These are phyloP conservation scores for Boletales sp. DNA, from an alignment of 768 basidiomycete genomes.

Conservation along the genomic window DNA sequence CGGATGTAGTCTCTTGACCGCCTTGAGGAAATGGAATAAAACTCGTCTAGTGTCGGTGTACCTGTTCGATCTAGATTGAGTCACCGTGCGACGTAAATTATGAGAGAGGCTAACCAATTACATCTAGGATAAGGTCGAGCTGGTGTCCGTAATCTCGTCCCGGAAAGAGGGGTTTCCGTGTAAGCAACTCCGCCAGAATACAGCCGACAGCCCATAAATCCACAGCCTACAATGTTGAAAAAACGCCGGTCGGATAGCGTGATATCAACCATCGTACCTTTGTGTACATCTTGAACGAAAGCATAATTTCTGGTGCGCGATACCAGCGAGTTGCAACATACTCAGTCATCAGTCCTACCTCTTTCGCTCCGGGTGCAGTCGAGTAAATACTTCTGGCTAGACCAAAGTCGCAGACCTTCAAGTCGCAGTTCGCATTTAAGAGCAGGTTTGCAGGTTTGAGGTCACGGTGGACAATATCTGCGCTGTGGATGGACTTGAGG, in stretches of 20 bases:
- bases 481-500: slow-evolving; percentile 86
- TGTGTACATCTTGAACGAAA: slow-evolving; percentile 87
- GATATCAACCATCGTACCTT: slow-evolving; percentile 40
- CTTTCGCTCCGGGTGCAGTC: slow-evolving; percentile 50
- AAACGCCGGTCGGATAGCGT: slow-evolving; percentile 6
- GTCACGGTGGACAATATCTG: slow-evolving; percentile 75
- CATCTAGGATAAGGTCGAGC: slow-evolving; percentile 81
- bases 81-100: slow-evolving; percentile 13
- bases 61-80: slow-evolving; percentile 33
- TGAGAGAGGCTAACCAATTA: slow-evolving; percentile 51
- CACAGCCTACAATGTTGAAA: slow-evolving; percentile 43
- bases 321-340: slow-evolving; percentile 94
- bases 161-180: slow-evolving; percentile 80
- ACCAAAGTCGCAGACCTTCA: slow-evolving; percentile 89
- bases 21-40: slow-evolving; percentile 83
- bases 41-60: slow-evolving; percentile 87
- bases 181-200: slow-evolving; percentile 79
- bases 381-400: slow-evolving; percentile 66
- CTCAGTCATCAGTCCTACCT: slow-evolving; percentile 70
- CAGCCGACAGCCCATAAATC: slow-evolving; percentile 76
- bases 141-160: slow-evolving; percentile 88
- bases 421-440: slow-evolving; percentile 85
- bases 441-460: slow-evolving; percentile 86
- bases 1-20: slow-evolving; percentile 87
- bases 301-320: slow-evolving; percentile 91